Percentiles rank a stretch among this genome's conserved stretches.
These are phyloP conservation scores for Hirschfeldia incana DNA, from an alignment of 345 rosid genomes.

Conservation along the genomic window DNA sequence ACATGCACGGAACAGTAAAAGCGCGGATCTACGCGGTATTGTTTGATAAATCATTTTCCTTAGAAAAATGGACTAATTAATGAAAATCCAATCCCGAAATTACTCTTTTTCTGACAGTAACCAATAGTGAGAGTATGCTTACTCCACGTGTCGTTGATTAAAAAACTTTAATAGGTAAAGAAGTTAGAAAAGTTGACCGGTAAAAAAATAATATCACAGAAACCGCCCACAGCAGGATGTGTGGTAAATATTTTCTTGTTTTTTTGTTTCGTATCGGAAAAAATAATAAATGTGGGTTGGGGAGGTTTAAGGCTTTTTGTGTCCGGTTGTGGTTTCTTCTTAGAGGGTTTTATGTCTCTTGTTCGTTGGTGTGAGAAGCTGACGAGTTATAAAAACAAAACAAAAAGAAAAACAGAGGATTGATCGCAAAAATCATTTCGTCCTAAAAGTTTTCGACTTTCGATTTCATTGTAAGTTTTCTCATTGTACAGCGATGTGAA, in stretches of 20 bases:
- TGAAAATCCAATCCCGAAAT: background rate
- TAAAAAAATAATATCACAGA: slow-evolving; percentile 31
- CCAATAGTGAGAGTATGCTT: background rate
- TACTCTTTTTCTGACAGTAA: background rate
- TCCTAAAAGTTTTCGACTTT: slow-evolving; percentile 7
- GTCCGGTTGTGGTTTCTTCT: slow-evolving; percentile 37
- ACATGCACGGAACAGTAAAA: slow-evolving; percentile 19
- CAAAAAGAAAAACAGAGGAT: background rate
- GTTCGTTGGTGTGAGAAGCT: background rate
- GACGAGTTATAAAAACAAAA: slow-evolving; percentile 1
- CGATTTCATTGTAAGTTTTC: background rate
- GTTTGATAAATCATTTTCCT: background rate
- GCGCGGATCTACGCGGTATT: slow-evolving; percentile 22
- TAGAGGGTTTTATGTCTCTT: slow-evolving; percentile 46
- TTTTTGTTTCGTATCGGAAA: background rate
- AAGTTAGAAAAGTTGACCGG: slow-evolving; percentile 18
- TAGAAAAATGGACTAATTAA: background rate
- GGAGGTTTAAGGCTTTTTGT: slow-evolving; percentile 62
- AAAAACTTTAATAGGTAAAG: background rate
- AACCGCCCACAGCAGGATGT: slow-evolving; percentile 42
- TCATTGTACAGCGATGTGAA: background rate
- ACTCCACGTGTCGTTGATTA: slow-evolving; percentile 52
- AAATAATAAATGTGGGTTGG: slow-evolving; percentile 22
- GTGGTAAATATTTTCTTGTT: slow-evolving; percentile 24
- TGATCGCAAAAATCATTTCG: slow-evolving; percentile 4